Evolutionary conservation across 441 rosid species (phyloP).

Genomic region (Erodium moschatum): DNA sequence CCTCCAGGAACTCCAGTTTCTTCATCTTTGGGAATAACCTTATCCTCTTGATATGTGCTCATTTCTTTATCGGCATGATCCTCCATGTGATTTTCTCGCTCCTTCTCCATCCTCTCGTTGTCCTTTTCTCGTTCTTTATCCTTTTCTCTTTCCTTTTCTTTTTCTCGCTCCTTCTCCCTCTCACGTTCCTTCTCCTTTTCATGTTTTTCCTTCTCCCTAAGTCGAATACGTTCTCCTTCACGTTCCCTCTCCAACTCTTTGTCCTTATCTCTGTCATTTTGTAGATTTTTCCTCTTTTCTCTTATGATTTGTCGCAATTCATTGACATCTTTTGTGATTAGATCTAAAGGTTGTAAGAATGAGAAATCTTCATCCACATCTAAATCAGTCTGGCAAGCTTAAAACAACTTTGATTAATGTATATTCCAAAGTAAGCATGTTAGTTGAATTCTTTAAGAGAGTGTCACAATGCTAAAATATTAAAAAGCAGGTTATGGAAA

Average conservation of each 20-base stretch:
- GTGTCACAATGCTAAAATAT: background rate
- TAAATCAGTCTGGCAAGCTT: constrained; percentile 54
- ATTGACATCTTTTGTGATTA: constrained; percentile 76
- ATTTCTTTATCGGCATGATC: constrained; percentile 43
- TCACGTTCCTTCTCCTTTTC: constrained; percentile 48
- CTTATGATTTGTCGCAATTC: constrained; percentile 67
- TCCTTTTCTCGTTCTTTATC: constrained; percentile 20
- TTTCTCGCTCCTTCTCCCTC: constrained; percentile 25
- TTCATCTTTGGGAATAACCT: constrained; percentile 36
- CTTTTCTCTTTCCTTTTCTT: constrained; percentile 19
- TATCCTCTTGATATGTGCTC: constrained; percentile 45
- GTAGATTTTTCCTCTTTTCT: constrained; percentile 62
- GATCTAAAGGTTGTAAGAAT: constrained; percentile 89
- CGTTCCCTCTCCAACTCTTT: constrained; percentile 37
- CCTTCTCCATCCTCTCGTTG: constrained; percentile 33
- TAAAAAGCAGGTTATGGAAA: constrained; percentile 4
- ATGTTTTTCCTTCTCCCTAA: constrained; percentile 50
- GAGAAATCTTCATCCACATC: constrained; percentile 95
- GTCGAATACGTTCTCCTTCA: constrained; percentile 37
- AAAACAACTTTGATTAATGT: constrained; percentile 30
- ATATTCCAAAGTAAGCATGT: constrained; percentile 15
- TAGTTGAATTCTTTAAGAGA: constrained; percentile 7
- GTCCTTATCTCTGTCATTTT: constrained; percentile 48
- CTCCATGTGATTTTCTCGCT: constrained; percentile 48
- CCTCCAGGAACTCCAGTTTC: constrained; percentile 59